phyloP scores from a whole-genome alignment of 2,329 filamentous ascomycete species.

The Dothistroma septosporum region DNA sequence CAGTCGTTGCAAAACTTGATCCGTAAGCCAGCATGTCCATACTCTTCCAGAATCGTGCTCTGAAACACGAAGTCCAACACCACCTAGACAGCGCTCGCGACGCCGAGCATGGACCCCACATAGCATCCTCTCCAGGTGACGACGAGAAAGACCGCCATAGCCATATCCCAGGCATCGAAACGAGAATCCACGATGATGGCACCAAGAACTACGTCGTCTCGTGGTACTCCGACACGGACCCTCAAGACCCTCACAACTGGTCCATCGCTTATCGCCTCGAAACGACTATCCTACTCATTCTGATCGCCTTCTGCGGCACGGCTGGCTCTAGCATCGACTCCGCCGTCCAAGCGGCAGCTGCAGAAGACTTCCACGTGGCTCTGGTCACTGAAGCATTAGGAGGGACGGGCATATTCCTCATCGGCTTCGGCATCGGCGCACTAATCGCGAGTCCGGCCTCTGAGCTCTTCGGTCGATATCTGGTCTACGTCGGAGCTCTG shows the following conservation, averaged over 20 bases:
- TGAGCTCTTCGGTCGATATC: constrained; percentile 35
- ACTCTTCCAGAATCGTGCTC: not conserved
- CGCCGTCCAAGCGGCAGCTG: not conserved
- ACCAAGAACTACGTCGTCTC: not conserved
- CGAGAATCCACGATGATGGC: not conserved
- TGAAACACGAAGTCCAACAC: not conserved
- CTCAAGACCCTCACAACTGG: constrained; percentile 1
- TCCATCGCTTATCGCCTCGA: not conserved
- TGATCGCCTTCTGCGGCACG: not conserved
- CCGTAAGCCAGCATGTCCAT: not conserved
- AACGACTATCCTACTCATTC: not conserved
- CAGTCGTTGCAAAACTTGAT: not conserved
- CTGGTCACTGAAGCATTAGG: not conserved
- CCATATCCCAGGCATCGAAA: not conserved
- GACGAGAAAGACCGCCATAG: not conserved
- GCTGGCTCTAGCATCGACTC: constrained; percentile 1
- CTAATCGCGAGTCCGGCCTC: constrained; percentile 38
- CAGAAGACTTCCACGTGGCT: not conserved
- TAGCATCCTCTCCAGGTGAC: not conserved
- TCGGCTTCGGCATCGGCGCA: constrained; percentile 40
- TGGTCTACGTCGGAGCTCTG: constrained; percentile 19
- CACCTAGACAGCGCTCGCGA: not conserved
- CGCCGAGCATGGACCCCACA: not conserved
- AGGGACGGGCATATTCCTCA: not conserved
- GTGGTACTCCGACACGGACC: not conserved